These are phyloP conservation scores for Podospora appendiculata DNA, from an alignment of 495 filamentous ascomycete genomes.

Conservation along the genomic window DNA sequence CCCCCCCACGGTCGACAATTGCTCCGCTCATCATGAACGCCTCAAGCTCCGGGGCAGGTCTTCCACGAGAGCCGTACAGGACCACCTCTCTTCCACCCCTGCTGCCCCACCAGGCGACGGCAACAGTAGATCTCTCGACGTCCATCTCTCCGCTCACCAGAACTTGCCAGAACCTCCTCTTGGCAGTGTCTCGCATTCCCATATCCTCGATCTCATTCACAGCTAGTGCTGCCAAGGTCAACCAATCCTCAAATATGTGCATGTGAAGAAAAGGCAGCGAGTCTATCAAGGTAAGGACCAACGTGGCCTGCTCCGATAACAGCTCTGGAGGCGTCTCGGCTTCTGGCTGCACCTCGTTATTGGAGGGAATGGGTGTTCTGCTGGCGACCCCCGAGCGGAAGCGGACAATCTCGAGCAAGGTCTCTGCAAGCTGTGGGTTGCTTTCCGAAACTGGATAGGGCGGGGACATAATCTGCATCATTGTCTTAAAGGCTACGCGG, in stretches of 20 bases:
- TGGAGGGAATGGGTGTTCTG: constrained; percentile 25
- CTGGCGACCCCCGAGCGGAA: constrained; percentile 56
- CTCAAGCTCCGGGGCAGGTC: background rate
- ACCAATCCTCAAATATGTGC: constrained; percentile 55
- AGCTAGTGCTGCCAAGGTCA: constrained; percentile 59
- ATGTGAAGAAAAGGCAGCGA: constrained; percentile 67
- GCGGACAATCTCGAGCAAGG: constrained; percentile 72
- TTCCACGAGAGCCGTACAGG: constrained; percentile 13
- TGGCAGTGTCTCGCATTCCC: constrained; percentile 55
- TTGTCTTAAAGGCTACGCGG: constrained; percentile 82
- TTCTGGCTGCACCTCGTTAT: constrained; percentile 12
- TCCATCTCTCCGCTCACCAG: constrained; percentile 86
- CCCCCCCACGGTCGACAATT: constrained; percentile 11
- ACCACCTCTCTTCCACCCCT: constrained; percentile 35
- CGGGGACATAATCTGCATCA: constrained; percentile 79
- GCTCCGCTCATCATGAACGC: constrained; percentile 40
- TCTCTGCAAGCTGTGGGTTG: constrained; percentile 70
- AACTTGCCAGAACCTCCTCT: constrained; percentile 77
- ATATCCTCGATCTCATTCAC: constrained; percentile 55
- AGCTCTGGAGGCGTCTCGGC: constrained; percentile 10
- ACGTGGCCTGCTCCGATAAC: constrained; percentile 74
- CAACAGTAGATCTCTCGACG: constrained; percentile 71
- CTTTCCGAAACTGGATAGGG: constrained; percentile 63
- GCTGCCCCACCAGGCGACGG: constrained; percentile 78
- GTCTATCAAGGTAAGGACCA: constrained; percentile 76